Evolutionary conservation across 2,329 filamentous ascomycete genomes (phyloP).

Genomic region (Fonsecaea pedrosoi): DNA sequence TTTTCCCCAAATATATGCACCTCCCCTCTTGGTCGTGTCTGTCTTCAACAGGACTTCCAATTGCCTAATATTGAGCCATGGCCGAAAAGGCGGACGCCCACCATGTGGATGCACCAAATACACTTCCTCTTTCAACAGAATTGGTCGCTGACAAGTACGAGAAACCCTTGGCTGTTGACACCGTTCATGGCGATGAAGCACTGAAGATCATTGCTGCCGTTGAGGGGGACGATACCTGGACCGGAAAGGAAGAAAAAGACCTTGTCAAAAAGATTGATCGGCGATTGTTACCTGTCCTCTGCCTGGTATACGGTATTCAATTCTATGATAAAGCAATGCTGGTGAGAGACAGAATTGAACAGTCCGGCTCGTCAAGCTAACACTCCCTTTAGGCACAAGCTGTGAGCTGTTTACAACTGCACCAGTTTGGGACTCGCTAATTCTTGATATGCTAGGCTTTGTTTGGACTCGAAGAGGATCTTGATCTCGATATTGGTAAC

Average conservation of each 20-base stretch:
- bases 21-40: background rate
- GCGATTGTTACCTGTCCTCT: constrained; percentile 59
- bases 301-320: constrained; percentile 55
- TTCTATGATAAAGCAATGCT: constrained; percentile 66
- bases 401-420: constrained; percentile 41
- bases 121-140: background rate
- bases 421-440: background rate
- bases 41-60: background rate
- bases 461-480: constrained; percentile 51
- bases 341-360: background rate
- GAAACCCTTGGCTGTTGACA: constrained; percentile 41
- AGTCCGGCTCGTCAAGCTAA: background rate
- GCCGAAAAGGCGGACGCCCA: background rate
- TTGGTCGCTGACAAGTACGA: background rate
- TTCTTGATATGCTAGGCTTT: constrained; percentile 43
- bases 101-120: background rate
- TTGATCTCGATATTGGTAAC: constrained; percentile 49
- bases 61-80: background rate
- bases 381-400: constrained; percentile 51
- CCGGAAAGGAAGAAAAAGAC: constrained; percentile 51
- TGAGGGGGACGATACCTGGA: constrained; percentile 53
- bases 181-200: constrained; percentile 50
- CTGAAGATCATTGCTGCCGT: constrained; percentile 52
- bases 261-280: constrained; percentile 48
- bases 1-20: background rate